phyloP scores from a whole-genome alignment of 441 rosid genomes.

The Gossypium davidsonii region DNA sequence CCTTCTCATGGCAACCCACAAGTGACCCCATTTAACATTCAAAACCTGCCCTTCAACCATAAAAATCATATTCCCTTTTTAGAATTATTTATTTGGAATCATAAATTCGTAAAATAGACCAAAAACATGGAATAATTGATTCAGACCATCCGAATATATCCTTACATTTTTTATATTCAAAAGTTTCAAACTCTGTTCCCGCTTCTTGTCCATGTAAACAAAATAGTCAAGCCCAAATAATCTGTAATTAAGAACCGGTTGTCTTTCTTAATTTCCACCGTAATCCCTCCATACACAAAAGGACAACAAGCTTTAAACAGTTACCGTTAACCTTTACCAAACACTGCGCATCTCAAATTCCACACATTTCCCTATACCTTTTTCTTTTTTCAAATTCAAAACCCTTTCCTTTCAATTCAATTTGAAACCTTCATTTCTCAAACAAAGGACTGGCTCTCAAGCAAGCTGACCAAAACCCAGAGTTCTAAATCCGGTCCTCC shows the following conservation, averaged over 20 bases:
- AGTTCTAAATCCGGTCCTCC: not conserved
- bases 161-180: not conserved
- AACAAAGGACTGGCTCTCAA: slow-evolving; percentile 11
- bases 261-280: not conserved
- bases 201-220: not conserved
- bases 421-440: not conserved
- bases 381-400: slow-evolving; percentile 40
- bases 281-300: not conserved
- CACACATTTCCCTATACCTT: slow-evolving; percentile 34
- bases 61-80: no score
- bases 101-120: not conserved
- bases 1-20: no score
- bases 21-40: no score
- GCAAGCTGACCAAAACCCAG: not conserved
- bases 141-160: not conserved
- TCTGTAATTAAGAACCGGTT: not conserved
- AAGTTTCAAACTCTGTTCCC: not conserved
- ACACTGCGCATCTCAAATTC: not conserved
- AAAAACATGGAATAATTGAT: not conserved
- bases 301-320: not conserved
- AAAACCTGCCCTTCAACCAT: no score
- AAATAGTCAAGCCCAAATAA: not conserved
- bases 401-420: not conserved
- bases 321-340: slow-evolving; percentile 21
- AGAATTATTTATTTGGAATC: no score